phyloP scores from a whole-genome alignment of 352 stramenopile genomes.

The Pilasporangium apinafurcum region DNA sequence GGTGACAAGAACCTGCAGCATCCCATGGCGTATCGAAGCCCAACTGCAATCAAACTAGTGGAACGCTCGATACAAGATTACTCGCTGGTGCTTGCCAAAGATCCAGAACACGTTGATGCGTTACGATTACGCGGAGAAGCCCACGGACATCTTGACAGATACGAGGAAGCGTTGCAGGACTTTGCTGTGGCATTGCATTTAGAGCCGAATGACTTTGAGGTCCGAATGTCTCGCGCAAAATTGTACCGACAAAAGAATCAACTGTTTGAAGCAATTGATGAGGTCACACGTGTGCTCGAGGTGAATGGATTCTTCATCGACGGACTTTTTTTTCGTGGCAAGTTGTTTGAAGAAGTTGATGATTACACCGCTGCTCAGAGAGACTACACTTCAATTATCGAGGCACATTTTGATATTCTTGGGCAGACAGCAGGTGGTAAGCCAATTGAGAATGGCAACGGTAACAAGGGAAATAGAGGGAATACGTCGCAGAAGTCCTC shows the following conservation, averaged over 20 bases:
- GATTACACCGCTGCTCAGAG: constrained; percentile 27
- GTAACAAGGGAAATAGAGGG: too few relatives aligned
- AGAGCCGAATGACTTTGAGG: constrained; percentile 52
- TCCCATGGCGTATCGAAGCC: constrained; percentile 26
- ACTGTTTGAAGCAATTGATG: constrained; percentile 29
- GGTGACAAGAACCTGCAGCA: background rate
- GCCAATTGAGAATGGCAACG: too few relatives aligned
- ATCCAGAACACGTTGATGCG: constrained; percentile 34
- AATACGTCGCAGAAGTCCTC: constrained; percentile 3
- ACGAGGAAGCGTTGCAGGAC: constrained; percentile 47
- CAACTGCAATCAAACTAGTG: constrained; percentile 23
- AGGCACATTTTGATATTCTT: constrained; percentile 47
- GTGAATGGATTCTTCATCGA: constrained; percentile 73
- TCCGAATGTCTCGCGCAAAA: constrained; percentile 48
- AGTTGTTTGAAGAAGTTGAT: constrained; percentile 38
- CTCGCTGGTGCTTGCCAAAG: constrained; percentile 32
- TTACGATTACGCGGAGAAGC: constrained; percentile 42
- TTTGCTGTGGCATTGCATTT: constrained; percentile 35
- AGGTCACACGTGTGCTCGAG: constrained; percentile 47
- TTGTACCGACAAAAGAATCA: constrained; percentile 41
- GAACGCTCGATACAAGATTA: constrained; percentile 62
- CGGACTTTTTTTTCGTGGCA: constrained; percentile 51
- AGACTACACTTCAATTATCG: constrained; percentile 69
- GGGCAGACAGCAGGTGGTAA: constrained; percentile 5
- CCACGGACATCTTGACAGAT: constrained; percentile 31